Conservation (phyloP, 2,329 filamentous ascomycete species). For the Penicillium oxalicum region DNA sequence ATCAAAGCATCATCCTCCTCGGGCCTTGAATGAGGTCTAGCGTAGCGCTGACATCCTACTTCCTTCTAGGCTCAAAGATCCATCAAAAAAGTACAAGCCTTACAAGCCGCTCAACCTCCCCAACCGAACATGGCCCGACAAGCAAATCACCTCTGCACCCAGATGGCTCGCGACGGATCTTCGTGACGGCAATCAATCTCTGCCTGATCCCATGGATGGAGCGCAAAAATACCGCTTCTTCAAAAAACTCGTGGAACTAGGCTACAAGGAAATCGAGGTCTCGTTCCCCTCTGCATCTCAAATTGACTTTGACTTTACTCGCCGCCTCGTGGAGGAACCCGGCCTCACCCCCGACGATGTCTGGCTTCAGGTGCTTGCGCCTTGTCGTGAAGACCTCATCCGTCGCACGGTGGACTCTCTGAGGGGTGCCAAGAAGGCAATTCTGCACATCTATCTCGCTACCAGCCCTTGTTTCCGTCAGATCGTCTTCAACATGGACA, state of each 20-base stretch:
- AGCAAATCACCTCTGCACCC: constrained; percentile 74
- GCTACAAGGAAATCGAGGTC: constrained; percentile 97
- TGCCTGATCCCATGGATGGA: constrained; percentile 91
- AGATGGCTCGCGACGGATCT: constrained; percentile 87
- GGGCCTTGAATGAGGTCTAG: not conserved
- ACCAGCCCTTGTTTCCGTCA: constrained; percentile 93
- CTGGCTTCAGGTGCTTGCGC: constrained; percentile 84
- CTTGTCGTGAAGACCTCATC: constrained; percentile 88
- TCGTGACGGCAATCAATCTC: constrained; percentile 88
- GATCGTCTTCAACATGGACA: constrained; percentile 81
- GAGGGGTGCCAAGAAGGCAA: constrained; percentile 83
- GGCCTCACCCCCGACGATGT: constrained; percentile 82
- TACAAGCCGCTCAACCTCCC: constrained; percentile 45
- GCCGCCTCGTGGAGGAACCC: constrained; percentile 76
- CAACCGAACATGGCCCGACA: constrained; percentile 69
- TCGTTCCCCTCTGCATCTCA: constrained; percentile 92
- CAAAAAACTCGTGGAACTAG: constrained; percentile 83
- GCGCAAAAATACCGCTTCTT: constrained; percentile 96
- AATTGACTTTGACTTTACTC: constrained; percentile 93
- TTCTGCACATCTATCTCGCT: constrained; percentile 92
- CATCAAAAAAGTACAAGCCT: constrained; percentile 44
- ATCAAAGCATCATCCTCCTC: too few species aligned
- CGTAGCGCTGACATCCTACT: constrained; percentile 4
- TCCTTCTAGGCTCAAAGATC: constrained; percentile 42
- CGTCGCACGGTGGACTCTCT: constrained; percentile 81